These are phyloP conservation scores for Clavispora vitiphila DNA, from an alignment of 805 yeast genomes.

Conservation along the genomic window DNA sequence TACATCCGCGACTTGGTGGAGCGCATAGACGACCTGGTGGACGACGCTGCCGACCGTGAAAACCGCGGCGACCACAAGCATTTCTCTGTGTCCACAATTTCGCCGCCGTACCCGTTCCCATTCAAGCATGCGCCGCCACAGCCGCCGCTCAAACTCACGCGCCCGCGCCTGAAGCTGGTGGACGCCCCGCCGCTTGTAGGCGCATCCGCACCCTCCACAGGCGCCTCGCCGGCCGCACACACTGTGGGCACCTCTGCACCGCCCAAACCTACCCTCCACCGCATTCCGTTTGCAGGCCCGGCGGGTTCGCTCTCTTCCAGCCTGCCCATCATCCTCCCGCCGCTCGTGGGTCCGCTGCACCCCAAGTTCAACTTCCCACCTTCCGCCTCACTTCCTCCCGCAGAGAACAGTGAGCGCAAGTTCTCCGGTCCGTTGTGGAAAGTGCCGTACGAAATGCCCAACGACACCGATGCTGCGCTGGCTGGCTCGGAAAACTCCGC, in stretches of 20 bases:
- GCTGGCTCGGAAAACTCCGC: slow-evolving; percentile 12
- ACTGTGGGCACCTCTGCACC: no score
- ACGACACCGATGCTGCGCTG: slow-evolving; percentile 7
- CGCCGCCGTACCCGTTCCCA: background rate
- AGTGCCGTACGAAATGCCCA: slow-evolving; percentile 56
- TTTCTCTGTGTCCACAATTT: background rate
- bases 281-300: slow-evolving; percentile 2
- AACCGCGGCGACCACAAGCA: background rate
- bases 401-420: slow-evolving; percentile 19
- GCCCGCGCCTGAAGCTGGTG: slow-evolving; percentile 15
- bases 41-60: background rate
- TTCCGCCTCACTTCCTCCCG: slow-evolving; percentile 3
- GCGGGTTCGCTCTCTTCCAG: slow-evolving; percentile 3
- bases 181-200: slow-evolving; percentile 3
- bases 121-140: background rate
- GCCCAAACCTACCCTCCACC: slow-evolving; percentile 10
- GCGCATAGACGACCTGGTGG: slow-evolving; percentile 20
- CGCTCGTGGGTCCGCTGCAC: slow-evolving; percentile 12
- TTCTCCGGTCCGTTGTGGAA: slow-evolving; percentile 51
- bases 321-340: slow-evolving; percentile 16
- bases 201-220: background rate
- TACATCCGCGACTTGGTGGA: slow-evolving; percentile 44
- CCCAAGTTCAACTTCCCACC: slow-evolving; percentile 6
- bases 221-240: background rate
- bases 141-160: background rate